Base-by-base conservation (phyloP, 2,329 filamentous ascomycete species). In the Huntiella savannae region DNA sequence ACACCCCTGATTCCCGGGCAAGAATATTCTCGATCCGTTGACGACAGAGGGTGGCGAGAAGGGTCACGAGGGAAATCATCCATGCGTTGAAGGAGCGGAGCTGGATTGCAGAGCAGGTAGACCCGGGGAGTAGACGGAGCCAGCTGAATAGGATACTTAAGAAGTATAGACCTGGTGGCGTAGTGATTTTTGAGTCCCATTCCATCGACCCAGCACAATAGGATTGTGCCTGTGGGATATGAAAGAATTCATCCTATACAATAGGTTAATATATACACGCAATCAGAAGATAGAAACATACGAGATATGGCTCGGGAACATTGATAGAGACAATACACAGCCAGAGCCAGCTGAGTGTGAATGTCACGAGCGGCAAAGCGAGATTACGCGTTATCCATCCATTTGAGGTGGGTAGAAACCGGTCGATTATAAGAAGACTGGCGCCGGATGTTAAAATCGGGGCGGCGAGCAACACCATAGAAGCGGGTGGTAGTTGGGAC, bases 131-230 rank as follows among this genome's bases (percentile, higher is more conserved):
- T 10, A 51, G 36, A 19, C 37, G 12, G 2, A 46, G 11, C 15
- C 39, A 41, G 8, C 44, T 45, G 13, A 50, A 43, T 15, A 41
- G 16, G 13, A 52, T 52, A 0, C 69, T 69, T 13, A 45, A 15
- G 15, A 55, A 67, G 59, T 67, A 85, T 65, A 98, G 65, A 33
- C 87, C 91, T 0, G 91, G 88, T 0, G 91, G 91, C 1, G 91
- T 98, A 0, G 91, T 98, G 57, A 98, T 91, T 60, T 96, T 98
- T 50, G 88, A 80, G 61, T 98, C 87, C 91, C 91, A 98, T 47
- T 83, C 69, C 10, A 61, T 58, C 64, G 80, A 93, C 8, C 80
- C 78, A 36, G 71, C 60, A 60, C 87, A 95, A 60, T 94, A 98
- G 28, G 73, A 75, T 55, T 93, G 84, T 0, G 86, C 86, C 62